These are phyloP conservation scores for Blastobotrys peoriensis DNA, from an alignment of 805 yeast genomes.

Conservation along the genomic window DNA sequence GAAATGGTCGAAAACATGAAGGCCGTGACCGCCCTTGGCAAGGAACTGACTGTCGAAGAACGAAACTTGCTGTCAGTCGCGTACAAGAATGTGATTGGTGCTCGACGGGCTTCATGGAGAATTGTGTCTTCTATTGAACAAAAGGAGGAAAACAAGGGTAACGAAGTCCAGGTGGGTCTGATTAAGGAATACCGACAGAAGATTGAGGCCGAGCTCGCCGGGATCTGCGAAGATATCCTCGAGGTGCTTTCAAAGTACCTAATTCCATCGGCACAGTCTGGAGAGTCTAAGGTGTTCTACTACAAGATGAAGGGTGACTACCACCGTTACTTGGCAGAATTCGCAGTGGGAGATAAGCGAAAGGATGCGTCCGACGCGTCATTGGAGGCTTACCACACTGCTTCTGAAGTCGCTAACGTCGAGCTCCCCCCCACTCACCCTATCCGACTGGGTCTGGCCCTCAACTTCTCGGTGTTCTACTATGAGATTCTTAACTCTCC, in stretches of 20 bases:
- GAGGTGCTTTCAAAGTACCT: constrained; percentile 82
- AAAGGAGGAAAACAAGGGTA: constrained; percentile 95
- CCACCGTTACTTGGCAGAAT: constrained; percentile 98
- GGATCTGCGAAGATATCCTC: constrained; percentile 90
- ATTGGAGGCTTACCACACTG: constrained; percentile 89
- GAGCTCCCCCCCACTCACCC: constrained; percentile 99
- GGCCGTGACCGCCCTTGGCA: constrained; percentile 92
- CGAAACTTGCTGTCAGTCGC: constrained; percentile 96
- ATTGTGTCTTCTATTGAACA: constrained; percentile 97
- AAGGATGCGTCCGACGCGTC: constrained; percentile 89
- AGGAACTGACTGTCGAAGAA: constrained; percentile 95
- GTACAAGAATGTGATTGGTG: constrained; percentile 97
- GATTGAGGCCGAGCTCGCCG: constrained; percentile 87
- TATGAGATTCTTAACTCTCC: constrained; percentile 98
- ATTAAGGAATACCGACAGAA: constrained; percentile 92
- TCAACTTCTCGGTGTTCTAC: constrained; percentile 96
- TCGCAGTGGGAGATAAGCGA: constrained; percentile 85
- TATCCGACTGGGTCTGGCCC: constrained; percentile 94
- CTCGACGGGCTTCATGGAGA: constrained; percentile 99
- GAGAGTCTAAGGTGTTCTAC: constrained; percentile 97
- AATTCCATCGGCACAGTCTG: constrained; percentile 90
- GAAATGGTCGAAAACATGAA: constrained; percentile 99
- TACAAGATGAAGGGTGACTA: constrained; percentile 99
- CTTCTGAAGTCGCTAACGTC: constrained; percentile 94
- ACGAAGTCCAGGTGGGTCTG: constrained; percentile 79